Base-by-base conservation (phyloP, 140 eudicot species). In the Bidens hawaiensis region DNA sequence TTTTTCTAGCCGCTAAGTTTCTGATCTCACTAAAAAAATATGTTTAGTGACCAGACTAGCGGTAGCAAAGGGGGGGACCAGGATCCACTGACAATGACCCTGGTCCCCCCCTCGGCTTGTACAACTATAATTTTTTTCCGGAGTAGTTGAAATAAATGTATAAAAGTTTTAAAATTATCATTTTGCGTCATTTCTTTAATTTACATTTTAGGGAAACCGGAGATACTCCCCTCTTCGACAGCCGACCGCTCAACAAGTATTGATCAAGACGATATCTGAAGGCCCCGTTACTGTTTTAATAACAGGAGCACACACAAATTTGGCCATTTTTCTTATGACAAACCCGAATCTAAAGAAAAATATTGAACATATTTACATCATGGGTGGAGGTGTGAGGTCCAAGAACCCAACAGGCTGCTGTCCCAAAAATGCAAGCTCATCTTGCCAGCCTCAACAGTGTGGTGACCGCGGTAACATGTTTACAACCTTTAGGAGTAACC, bases 351-450 rank as follows among this genome's bases (percentile, higher is more conserved):
- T 91, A 14, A 91, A 80, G 95, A 85, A 87, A 69, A 84, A 91
- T 54, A 82, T 91, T 13, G 59, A 80, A 70, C 98, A 84, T 26
- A 76, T 91, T 18, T 91, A 77, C 59, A 64, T 85, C 4, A 91
- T 91, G 98, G 98, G 96, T 41, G 98, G 98, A 50, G 79, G 97
- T 48, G 94, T 86, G 67, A 80, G 95, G 62, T 82, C 95, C 0
- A 78, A 53, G 31, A 86, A 86, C 62, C 90, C 95, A 7, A 83
- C 95, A 1, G 89, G 85, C 43, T 81, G 97, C 53, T 81, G 94
- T 65, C 94, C 89, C 13, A 59, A 70, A 62, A 85, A 81, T 65
- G 75, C 71, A 1, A 66, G 42, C 48, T 72, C 83, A 3, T 31
- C 84, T 22, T 89, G 97, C 66, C 67, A 56, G 57, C 89, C 95